Base-by-base conservation (phyloP, 768 basidiomycete genomes). In the Myochromella boudieri region DNA sequence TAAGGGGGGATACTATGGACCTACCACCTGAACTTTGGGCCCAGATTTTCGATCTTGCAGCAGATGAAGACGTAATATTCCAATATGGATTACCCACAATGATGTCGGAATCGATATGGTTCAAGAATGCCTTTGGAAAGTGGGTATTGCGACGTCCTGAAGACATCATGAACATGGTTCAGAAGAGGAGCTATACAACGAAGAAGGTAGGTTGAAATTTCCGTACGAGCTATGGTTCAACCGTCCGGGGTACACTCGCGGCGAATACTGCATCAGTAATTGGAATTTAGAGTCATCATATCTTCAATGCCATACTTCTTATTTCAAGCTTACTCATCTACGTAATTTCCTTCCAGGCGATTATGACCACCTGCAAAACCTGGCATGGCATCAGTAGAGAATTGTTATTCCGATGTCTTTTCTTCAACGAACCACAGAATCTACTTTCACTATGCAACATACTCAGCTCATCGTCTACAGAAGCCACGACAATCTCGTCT, bases 11-110 rank as follows among this genome's bases (percentile, higher is more conserved):
- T 32, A 15, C 11, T 3, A 54, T 54, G 53, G 68, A 75, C 36
- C 72, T 90, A 2, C 87, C 87, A 3, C 75, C 78, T 6, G 87
- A 91, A 68, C 68, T 91, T 2, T 83, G 81, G 79, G 72, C 76
- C 1, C 70, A 79, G 37, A 85, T 90, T 6, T 89, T 90, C 57
- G 76, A 84, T 56, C 70, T 85, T 20, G 84, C 86, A 1, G 76
- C 82, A 4, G 82, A 85, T 42, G 85, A 88, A 56, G 82, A 85
- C 53, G 68, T 78, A n/a, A 73, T 88, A 26, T 80, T 85, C 52
- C 77, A 79, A 53, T 74, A 75, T 41, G 75, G 75, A 0, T 61
- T 87, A 7, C 85, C 84, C 6, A 84, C 80, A 0, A 68, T 71
- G 41, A 76, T 87, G 75, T 76, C 81, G 9, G 76, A 77, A 52